Percentiles rank a stretch among this genome's conserved stretches.
Conservation (phyloP, 139 green algal species). For the Haematococcus lacustris region DNA sequence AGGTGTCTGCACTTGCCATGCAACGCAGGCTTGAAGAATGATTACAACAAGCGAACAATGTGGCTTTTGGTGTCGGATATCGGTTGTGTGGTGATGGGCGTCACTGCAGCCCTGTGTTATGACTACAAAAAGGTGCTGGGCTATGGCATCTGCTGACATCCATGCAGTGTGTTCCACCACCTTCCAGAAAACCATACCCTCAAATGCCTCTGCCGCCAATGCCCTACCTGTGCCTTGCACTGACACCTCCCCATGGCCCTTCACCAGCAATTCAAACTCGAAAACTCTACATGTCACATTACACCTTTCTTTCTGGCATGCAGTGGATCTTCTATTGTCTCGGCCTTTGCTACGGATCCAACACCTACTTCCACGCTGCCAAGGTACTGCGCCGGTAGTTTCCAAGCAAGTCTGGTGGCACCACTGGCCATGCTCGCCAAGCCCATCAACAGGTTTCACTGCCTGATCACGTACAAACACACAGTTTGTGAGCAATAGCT, state of each 20-base stretch:
- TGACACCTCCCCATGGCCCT: neutral
- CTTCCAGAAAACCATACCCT: neutral
- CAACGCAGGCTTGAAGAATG: slow-evolving; percentile 30
- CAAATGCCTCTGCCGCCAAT: neutral
- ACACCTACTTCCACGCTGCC: slow-evolving; percentile 1
- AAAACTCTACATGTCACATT: neutral
- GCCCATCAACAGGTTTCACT: neutral
- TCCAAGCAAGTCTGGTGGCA: neutral
- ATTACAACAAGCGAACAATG: slow-evolving; percentile 39
- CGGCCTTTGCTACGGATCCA: neutral
- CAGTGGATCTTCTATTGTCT: neutral
- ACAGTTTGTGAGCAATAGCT: neutral
- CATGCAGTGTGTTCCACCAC: neutral
- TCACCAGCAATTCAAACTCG: neutral
- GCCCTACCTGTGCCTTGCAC: neutral
- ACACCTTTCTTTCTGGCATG: neutral
- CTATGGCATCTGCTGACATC: too few relatives aligned
- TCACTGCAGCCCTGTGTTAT: slow-evolving; percentile 22
- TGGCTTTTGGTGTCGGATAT: slow-evolving; percentile 36
- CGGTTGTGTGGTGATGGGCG: slow-evolving; percentile 30
- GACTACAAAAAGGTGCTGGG: slow-evolving; percentile 26
- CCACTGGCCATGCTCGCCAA: neutral
- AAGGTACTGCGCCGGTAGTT: neutral
- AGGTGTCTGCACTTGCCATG: too few relatives aligned
- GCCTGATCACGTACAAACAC: neutral